Base-by-base conservation (phyloP, 1,284 basidiomycete genomes). In the Leucoagaricus sp. region DNA sequence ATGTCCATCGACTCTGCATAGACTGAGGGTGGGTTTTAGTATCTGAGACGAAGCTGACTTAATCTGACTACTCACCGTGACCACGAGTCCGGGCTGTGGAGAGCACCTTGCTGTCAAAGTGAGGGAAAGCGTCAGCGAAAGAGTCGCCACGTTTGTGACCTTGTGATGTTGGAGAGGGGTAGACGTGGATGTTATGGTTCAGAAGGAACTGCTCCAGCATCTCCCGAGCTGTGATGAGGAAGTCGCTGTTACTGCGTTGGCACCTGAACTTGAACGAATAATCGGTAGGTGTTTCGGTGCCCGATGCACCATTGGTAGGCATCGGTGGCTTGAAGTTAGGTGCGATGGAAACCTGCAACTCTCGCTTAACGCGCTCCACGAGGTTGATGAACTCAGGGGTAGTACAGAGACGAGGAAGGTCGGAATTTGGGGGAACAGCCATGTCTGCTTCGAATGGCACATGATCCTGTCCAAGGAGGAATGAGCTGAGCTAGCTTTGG, bases 401-500 rank as follows among this genome's bases (percentile, higher is more conserved):
- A 25, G 82, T 73, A 66, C 89, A 86, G 31, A 96, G 77, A 26
- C 85, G 80, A 2, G 86, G 82, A 10, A 98, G 78, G 58, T 96
- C 94, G 5, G 83, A 74, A 64, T 86, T 90, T 15, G 91, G 88
- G 8, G 96, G 94, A 19, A 98, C 87, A 48, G 91, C 85, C 83
- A 96, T 91, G 67, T 98, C 95, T 21, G 95, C 95, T 71, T 98
- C 96, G 68, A 98, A 97, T 0, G 96, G 96, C 55, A 99, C 94
- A 67, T 97, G 94, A 68, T 97, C 93, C 93, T 94, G 52, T 45
- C 49, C n/a, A n/a, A n/a, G n/a, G 23, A n/a, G 50, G 33, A 44
- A 41, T 60, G 58, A 55, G 45, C 26, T 40, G 48, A 21, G 45
- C 36, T n/a, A n/a, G n/a, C n/a, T n/a, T n/a, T n/a, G n/a, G n/a